phyloP scores from a whole-genome alignment of 768 basidiomycete species.

The Tulasnella sp. region DNA sequence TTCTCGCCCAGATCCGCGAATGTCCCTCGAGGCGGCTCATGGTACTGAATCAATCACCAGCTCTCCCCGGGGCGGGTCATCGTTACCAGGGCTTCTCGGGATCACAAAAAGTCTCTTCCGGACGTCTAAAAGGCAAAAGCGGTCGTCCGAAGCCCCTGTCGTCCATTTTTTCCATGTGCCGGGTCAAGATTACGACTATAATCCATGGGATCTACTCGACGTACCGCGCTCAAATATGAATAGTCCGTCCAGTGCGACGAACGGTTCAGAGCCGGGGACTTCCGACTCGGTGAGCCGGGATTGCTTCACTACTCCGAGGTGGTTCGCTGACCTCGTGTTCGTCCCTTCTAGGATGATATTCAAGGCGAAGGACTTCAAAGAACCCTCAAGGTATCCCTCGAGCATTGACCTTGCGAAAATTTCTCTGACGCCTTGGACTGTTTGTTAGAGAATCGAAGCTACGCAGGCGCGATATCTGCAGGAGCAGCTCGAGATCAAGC shows the following conservation, averaged over 20 bases:
- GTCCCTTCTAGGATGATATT: background rate
- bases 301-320: too few relatives aligned
- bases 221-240: background rate
- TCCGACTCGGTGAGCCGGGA: background rate
- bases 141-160: background rate
- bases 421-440: background rate
- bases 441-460: background rate
- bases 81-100: conserved; percentile 5
- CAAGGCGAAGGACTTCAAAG: background rate
- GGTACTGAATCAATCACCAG: background rate
- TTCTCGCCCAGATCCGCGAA: background rate
- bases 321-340: background rate
- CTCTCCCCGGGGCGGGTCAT: background rate
- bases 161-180: background rate
- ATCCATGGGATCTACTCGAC: background rate
- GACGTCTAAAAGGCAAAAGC: background rate
- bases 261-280: background rate
- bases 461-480: background rate
- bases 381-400: background rate
- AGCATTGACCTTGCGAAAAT: background rate
- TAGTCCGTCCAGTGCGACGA: background rate
- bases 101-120: conserved; percentile 6
- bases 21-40: background rate
- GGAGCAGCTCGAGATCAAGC: background rate
- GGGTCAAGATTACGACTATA: background rate